These are phyloP conservation scores for Aspergillus oerlinghausenensis DNA, from an alignment of 2,329 filamentous ascomycete genomes.

Conservation along the genomic window DNA sequence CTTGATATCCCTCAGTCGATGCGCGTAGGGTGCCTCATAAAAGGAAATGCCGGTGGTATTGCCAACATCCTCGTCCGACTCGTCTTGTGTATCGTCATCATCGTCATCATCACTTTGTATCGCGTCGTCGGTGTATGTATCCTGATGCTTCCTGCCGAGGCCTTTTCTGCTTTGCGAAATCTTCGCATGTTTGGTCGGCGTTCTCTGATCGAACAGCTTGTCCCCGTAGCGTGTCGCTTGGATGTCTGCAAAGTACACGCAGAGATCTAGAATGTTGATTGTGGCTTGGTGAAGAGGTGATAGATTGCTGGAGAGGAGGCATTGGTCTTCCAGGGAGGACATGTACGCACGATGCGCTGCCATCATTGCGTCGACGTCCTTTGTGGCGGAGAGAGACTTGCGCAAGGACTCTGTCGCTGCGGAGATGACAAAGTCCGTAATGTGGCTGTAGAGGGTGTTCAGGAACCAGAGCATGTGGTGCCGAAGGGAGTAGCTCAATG, in stretches of 20 bases:
- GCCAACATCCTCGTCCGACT: slow-evolving; percentile 24
- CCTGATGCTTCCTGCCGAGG: background rate
- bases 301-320: slow-evolving; percentile 65
- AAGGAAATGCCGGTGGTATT: slow-evolving; percentile 38
- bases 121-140: slow-evolving; percentile 16
- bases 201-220: slow-evolving; percentile 32
- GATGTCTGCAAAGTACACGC: slow-evolving; percentile 63
- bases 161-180: background rate
- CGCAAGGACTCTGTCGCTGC: slow-evolving; percentile 56
- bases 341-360: slow-evolving; percentile 62
- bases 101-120: slow-evolving; percentile 13
- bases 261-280: slow-evolving; percentile 71
- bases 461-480: slow-evolving; percentile 73
- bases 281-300: slow-evolving; percentile 67
- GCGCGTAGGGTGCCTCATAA: slow-evolving; percentile 43
- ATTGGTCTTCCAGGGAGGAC: slow-evolving; percentile 59
- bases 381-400: slow-evolving; percentile 53
- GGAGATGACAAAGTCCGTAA: slow-evolving; percentile 67
- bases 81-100: slow-evolving; percentile 31
- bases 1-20: slow-evolving; percentile 54
- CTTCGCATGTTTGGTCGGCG: slow-evolving; percentile 7
- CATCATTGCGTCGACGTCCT: slow-evolving; percentile 79
- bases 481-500: slow-evolving; percentile 49
- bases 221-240: slow-evolving; percentile 42
- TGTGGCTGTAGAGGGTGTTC: slow-evolving; percentile 68